Base-by-base conservation (phyloP, 805 yeast genomes). In the Hanseniaspora clermontiae region DNA sequence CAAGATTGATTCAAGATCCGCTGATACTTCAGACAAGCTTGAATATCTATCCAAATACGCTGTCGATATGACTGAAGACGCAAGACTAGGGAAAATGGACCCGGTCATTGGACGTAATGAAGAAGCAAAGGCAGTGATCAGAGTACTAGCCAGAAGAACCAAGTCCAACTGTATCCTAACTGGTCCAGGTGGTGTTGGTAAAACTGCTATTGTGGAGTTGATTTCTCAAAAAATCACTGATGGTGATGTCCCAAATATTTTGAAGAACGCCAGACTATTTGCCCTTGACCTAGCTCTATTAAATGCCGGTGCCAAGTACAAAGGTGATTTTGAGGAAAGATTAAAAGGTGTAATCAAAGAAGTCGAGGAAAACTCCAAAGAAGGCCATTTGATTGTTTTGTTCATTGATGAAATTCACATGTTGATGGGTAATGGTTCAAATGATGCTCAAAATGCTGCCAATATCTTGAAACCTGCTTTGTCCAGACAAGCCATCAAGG, bases 101-200 rank as follows among this genome's bases (percentile, higher is more conserved):
- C 98, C 98, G 3, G 98, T 93, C 46, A 93, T 93, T 67, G 98
- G 98, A 57, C 85, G 98, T 74, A 98, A 93, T 70, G 98, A 93
- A 71, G 98, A 93, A 73, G 93, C 93, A 62, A 80, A 97, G 72
- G 79, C 97, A 62, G 87, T 96, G 36, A 91, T 93, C 59, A 80
- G 97, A 60, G 96, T 93, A 3, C 76, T 93, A 59, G 90, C 98
- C n/a, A 84, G 98, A 74, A 82, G 98, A 73, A 87, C 95, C 43
- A 93, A 93, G 72, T 90, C 97, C 7, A 93, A 93, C 68, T 96
- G 97, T 15, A 93, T 95, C 64, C 73, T 93, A 59, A 89, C 93
- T 65, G 98, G 98, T 77, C 98, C 93, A 66, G 96, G 98, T 43
- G 98, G 98, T 81, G 97, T 93, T 55, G 98, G 98, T 77, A 93